phyloP scores from a whole-genome alignment of 225 moss, liverwort and hornwort genomes.

The Ulota crispa region DNA sequence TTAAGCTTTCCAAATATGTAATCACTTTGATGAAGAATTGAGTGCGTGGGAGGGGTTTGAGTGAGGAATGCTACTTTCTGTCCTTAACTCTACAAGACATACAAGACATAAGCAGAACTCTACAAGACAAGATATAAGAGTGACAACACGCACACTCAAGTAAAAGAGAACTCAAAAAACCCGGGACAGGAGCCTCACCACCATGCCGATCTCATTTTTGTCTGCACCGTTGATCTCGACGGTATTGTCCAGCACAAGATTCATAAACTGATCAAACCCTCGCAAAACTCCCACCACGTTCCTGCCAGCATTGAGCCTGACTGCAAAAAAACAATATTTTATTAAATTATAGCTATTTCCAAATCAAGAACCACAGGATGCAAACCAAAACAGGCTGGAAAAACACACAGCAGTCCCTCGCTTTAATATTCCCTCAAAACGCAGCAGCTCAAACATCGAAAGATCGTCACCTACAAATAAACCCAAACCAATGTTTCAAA shows the following conservation, averaged over 20 bases:
- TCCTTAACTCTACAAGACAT: no score
- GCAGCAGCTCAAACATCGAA: no score
- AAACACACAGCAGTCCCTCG: not conserved
- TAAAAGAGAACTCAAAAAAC: not conserved
- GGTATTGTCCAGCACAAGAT: conserved; percentile 96
- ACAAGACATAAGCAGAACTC: no score
- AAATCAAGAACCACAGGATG: not conserved
- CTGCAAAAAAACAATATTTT: conserved; percentile 39
- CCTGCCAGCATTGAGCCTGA: conserved; percentile 94
- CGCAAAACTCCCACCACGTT: conserved; percentile 63
- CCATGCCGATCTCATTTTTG: conserved; percentile 92
- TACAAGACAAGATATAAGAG: no score
- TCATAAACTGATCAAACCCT: conserved; percentile 99
- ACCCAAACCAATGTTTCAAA: not conserved
- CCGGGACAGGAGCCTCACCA: conserved; percentile 39
- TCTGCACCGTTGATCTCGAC: conserved; percentile 88
- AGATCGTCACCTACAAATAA: no score
- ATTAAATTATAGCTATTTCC: not conserved
- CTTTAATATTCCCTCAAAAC: not conserved
- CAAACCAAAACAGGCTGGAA: not conserved
- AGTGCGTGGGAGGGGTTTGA: no score
- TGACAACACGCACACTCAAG: not conserved
- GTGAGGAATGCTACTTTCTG: no score
- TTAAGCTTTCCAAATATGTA: no score
- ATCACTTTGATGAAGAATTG: no score